Percentiles rank a stretch among this genome's conserved stretches.
phyloP scores from a whole-genome alignment of 2,329 filamentous ascomycete species.

The Hymenoscyphus fructigenus region DNA sequence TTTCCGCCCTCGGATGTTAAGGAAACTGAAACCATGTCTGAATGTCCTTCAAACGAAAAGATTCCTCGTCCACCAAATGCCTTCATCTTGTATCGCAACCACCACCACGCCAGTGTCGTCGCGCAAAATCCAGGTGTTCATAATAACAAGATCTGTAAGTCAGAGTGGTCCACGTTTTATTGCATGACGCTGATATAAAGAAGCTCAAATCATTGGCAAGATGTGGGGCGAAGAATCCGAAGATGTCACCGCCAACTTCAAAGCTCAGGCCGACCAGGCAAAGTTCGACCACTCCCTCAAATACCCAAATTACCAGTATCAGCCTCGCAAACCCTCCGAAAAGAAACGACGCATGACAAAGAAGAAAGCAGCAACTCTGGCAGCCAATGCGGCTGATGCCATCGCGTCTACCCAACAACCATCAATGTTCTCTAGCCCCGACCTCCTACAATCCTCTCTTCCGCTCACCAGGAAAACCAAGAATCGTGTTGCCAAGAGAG shows the following conservation, averaged over 20 bases:
- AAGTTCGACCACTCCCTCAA: conserved; percentile 11
- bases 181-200: neutral
- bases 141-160: conserved; percentile 17
- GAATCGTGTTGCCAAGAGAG: too few species aligned
- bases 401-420: too few species aligned
- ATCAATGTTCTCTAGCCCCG: too few species aligned
- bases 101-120: conserved; percentile 8
- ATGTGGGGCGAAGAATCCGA: conserved; percentile 12
- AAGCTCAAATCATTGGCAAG: conserved; percentile 15
- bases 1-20: neutral
- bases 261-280: conserved; percentile 11
- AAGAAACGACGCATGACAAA: conserved; percentile 19
- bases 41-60: neutral
- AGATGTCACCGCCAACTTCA: conserved; percentile 8
- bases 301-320: conserved; percentile 15
- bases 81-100: conserved; percentile 13
- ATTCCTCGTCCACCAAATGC: conserved; percentile 13
- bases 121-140: conserved; percentile 12
- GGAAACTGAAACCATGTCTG: neutral
- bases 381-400: too few species aligned
- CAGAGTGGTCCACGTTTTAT: neutral
- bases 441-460: too few species aligned
- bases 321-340: conserved; percentile 17
- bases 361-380: conserved; percentile 11
- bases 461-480: neutral